Evolutionary conservation across 305 asterid genomes (phyloP).

Genomic region (Nicotiana rustica): DNA sequence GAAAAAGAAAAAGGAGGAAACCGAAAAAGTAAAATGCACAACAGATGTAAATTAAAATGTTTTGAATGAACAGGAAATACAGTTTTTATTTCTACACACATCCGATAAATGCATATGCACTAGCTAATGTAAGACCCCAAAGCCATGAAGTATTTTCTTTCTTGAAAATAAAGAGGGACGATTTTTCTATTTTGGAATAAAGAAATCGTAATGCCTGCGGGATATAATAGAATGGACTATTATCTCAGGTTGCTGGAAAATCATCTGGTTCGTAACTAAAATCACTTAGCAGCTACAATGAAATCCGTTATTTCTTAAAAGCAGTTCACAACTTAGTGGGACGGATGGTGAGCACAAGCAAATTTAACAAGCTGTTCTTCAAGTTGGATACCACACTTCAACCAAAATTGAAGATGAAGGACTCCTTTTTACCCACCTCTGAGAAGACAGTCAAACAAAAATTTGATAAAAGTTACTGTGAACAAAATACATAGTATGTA

Average conservation of each 20-base stretch:
- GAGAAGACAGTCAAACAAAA: background rate
- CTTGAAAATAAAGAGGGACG: background rate
- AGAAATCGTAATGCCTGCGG: background rate
- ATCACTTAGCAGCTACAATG: slow-evolving; percentile 17
- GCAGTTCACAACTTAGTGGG: background rate
- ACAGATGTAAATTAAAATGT: background rate
- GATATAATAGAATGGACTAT: background rate
- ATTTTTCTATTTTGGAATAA: background rate
- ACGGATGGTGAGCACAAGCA: background rate
- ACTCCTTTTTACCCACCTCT: background rate
- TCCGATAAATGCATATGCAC: slow-evolving; percentile 13
- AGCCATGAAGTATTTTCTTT: background rate
- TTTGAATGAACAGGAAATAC: background rate
- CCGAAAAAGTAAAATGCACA: slow-evolving; percentile 3
- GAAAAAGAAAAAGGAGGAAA: background rate
- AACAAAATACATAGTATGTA: background rate
- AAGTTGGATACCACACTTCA: background rate
- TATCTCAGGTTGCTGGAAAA: background rate
- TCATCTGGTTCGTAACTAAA: background rate
- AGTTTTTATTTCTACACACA: background rate
- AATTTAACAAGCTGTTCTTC: background rate
- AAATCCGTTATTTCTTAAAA: background rate
- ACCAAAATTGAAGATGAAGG: background rate
- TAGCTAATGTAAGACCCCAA: background rate
- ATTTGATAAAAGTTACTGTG: background rate